phyloP scores from a whole-genome alignment of 2,329 filamentous ascomycete genomes.

The Colletotrichum tropicicola region DNA sequence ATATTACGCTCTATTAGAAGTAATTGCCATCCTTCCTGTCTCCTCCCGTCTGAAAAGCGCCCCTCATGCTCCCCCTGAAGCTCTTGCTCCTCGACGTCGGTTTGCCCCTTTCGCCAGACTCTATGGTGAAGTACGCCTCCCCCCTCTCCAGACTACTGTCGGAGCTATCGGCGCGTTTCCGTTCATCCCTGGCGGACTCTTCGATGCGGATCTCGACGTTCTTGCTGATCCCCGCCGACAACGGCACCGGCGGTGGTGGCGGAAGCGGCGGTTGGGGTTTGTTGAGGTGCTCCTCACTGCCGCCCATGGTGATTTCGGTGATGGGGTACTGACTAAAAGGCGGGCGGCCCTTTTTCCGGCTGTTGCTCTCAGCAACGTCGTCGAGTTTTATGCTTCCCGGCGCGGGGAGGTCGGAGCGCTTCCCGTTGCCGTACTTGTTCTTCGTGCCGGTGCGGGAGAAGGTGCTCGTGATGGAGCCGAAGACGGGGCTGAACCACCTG shows the following conservation, averaged over 20 bases:
- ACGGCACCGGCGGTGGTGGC: background rate
- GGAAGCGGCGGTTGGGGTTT: background rate
- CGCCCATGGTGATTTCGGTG: constrained; percentile 14
- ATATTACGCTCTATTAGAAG: background rate
- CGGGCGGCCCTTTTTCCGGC: constrained; percentile 15
- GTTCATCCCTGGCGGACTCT: constrained; percentile 3
- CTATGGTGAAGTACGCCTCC: background rate
- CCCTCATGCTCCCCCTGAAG: background rate
- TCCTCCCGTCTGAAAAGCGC: background rate
- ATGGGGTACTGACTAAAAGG: constrained; percentile 23
- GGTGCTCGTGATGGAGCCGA: constrained; percentile 13
- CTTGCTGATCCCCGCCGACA: constrained; percentile 15
- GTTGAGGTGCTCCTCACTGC: constrained; percentile 23
- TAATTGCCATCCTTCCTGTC: background rate
- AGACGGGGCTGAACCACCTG: constrained; percentile 19
- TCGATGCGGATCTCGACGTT: constrained; percentile 20
- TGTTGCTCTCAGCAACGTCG: constrained; percentile 1
- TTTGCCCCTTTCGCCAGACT: background rate
- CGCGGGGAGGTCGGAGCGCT: constrained; percentile 10
- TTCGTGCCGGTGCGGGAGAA: constrained; percentile 1
- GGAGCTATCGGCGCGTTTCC: background rate
- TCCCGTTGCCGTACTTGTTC: constrained; percentile 14
- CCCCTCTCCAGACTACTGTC: constrained; percentile 4
- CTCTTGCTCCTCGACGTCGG: background rate
- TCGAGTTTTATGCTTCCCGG: constrained; percentile 22